Evolutionary conservation across 1,284 basidiomycete species (phyloP).

Genomic region (Ganoderma sp.): DNA sequence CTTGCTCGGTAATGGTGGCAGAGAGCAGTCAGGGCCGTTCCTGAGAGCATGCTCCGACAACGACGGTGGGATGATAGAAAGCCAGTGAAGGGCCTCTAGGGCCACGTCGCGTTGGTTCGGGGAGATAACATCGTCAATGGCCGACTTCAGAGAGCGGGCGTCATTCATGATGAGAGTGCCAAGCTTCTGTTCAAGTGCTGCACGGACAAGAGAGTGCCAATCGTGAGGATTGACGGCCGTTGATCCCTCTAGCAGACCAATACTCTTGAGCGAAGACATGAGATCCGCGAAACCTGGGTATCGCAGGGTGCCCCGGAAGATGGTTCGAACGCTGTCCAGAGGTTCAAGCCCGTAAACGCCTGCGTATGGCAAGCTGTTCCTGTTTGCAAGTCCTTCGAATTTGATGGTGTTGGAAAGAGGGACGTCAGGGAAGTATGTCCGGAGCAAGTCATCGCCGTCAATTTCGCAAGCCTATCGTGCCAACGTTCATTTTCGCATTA

Average conservation of each 20-base stretch:
- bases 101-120: conserved; percentile 44
- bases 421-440: conserved; percentile 65
- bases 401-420: conserved; percentile 71
- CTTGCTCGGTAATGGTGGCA: conserved; percentile 54
- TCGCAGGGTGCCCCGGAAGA: conserved; percentile 89
- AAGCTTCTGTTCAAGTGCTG: conserved; percentile 42
- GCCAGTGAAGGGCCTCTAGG: conserved; percentile 64
- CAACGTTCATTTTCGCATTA: neutral
- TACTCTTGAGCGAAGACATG: conserved; percentile 74
- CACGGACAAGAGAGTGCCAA: conserved; percentile 55
- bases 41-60: conserved; percentile 13
- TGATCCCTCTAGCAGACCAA: conserved; percentile 72
- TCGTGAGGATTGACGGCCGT: conserved; percentile 45
- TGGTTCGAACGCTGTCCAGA: conserved; percentile 60
- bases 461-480: conserved; percentile 55
- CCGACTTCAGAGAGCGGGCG: conserved; percentile 43
- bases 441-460: conserved; percentile 60
- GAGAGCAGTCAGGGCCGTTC: conserved; percentile 23
- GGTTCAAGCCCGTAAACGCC: conserved; percentile 71
- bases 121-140: conserved; percentile 49
- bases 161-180: conserved; percentile 43
- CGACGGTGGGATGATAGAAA: conserved; percentile 50
- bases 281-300: conserved; percentile 87
- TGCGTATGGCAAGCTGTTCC: conserved; percentile 84
- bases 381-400: conserved; percentile 89